phyloP scores from a whole-genome alignment of 495 filamentous ascomycete genomes.

The Podospora anserina region DNA sequence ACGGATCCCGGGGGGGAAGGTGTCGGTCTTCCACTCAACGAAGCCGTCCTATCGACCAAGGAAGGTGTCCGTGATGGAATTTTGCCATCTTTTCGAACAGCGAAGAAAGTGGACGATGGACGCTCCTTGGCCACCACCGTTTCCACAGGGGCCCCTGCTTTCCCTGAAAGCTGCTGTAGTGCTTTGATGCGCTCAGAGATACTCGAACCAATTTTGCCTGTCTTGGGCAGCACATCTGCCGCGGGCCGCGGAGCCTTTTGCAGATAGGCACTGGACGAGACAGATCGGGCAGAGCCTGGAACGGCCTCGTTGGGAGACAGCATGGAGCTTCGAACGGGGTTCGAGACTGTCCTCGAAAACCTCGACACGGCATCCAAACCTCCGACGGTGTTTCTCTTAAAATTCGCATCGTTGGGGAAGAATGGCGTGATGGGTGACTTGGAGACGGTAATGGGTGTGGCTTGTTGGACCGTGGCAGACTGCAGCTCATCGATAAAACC shows the following conservation, averaged over 20 bases:
- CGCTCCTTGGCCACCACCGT: slow-evolving; percentile 26
- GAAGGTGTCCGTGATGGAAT: slow-evolving; percentile 44
- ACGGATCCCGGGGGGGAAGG: slow-evolving; percentile 42
- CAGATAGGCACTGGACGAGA: slow-evolving; percentile 47
- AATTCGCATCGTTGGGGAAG: slow-evolving; percentile 47
- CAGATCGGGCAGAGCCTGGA: slow-evolving; percentile 41
- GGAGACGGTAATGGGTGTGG: slow-evolving; percentile 74
- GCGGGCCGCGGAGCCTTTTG: slow-evolving; percentile 46
- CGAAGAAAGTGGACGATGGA: slow-evolving; percentile 49
- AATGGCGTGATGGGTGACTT: slow-evolving; percentile 76
- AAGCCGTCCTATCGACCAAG: slow-evolving; percentile 42
- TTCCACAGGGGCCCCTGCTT: slow-evolving; percentile 24
- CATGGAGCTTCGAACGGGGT: slow-evolving; percentile 44
- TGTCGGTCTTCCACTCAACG: slow-evolving; percentile 33
- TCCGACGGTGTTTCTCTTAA: slow-evolving; percentile 27
- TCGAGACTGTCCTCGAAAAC: slow-evolving; percentile 45
- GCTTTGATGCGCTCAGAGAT: slow-evolving; percentile 90
- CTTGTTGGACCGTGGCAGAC: slow-evolving; percentile 76
- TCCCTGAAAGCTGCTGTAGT: slow-evolving; percentile 67
- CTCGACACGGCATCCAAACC: slow-evolving; percentile 25
- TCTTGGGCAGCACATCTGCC: slow-evolving; percentile 58
- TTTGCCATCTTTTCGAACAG: slow-evolving; percentile 46
- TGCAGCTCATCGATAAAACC: slow-evolving; percentile 87
- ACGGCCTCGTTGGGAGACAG: slow-evolving; percentile 40
- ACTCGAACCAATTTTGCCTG: slow-evolving; percentile 77